Percentiles rank a stretch among this genome's conserved stretches.
phyloP scores from a whole-genome alignment of 2,329 filamentous ascomycete species.

The Karstenula rhodostoma region DNA sequence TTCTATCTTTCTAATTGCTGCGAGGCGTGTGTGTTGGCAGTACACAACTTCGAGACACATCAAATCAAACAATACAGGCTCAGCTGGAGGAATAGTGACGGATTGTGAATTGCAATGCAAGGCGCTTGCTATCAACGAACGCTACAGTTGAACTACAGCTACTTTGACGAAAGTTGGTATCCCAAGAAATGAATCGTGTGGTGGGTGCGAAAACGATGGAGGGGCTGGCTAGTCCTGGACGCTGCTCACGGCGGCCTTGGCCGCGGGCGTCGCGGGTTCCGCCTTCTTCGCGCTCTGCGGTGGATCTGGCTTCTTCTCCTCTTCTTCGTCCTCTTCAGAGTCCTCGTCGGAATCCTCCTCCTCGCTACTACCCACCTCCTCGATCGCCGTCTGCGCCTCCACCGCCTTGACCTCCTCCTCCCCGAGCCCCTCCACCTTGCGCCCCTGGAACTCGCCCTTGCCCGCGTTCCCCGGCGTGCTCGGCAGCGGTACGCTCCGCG shows the following conservation, averaged over 20 bases:
- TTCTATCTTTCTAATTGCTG: too few species aligned
- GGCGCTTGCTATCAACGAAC: too few species aligned
- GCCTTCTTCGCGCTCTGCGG: conserved; percentile 11
- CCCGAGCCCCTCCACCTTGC: conserved; percentile 30
- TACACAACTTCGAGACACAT: too few species aligned
- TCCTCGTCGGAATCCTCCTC: conserved; percentile 31
- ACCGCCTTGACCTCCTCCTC: conserved; percentile 42
- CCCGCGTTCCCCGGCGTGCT: conserved; percentile 21
- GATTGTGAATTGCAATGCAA: too few species aligned
- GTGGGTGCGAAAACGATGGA: neutral
- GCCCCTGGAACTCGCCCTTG: conserved; percentile 29
- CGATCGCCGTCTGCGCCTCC: conserved; percentile 37
- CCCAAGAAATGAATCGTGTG: neutral
- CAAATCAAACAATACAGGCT: too few species aligned
- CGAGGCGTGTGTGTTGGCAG: too few species aligned
- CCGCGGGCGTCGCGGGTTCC: conserved; percentile 32
- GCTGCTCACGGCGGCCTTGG: conserved; percentile 47
- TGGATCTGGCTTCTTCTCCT: conserved; percentile 7
- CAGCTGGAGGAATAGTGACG: too few species aligned
- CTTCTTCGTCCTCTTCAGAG: conserved; percentile 12
- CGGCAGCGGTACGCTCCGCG: conserved; percentile 29
- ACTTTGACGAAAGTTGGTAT: neutral
- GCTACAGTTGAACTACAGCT: too few species aligned
- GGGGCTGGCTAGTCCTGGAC: conserved; percentile 45
- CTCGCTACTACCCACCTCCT: conserved; percentile 31